A percentile compares a stretch with the other conserved stretches of the same genome.
These are phyloP conservation scores for Colletotrichum cereale DNA, from an alignment of 2,329 filamentous ascomycete genomes.

Conservation along the genomic window DNA sequence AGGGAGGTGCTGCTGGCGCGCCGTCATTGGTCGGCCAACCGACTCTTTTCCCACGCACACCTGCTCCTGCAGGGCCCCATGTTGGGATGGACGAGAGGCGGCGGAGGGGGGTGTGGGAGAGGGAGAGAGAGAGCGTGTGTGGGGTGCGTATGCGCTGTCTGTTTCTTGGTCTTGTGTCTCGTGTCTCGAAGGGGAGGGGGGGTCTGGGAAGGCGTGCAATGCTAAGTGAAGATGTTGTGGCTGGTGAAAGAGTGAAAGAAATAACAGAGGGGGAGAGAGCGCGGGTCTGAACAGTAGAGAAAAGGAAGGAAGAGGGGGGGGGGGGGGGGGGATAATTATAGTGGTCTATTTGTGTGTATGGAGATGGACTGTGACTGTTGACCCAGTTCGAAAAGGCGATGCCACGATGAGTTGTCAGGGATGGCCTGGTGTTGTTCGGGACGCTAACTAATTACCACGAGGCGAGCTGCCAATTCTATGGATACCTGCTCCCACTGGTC, in stretches of 20 bases:
- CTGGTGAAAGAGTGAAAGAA: no score
- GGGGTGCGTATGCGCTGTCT: slow-evolving; percentile 4
- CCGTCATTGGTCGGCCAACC: slow-evolving; percentile 35
- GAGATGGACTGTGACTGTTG: neutral
- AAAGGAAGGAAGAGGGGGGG: neutral
- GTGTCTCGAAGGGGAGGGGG: neutral
- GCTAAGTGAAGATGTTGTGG: neutral
- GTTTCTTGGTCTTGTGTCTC: slow-evolving; percentile 13
- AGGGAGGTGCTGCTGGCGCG: slow-evolving; percentile 17
- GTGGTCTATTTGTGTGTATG: neutral
- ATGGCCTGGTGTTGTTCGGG: slow-evolving; percentile 14
- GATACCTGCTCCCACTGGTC: neutral
- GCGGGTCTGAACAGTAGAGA: neutral
- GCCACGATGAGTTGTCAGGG: slow-evolving; percentile 27
- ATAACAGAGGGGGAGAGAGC: no score
- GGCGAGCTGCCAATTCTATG: neutral
- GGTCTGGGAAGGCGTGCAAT: neutral
- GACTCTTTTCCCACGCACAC: slow-evolving; percentile 26
- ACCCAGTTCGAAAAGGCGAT: slow-evolving; percentile 4
- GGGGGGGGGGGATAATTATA: neutral
- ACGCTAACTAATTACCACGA: neutral
- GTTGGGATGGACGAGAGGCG: neutral
- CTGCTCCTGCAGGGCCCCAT: slow-evolving; percentile 14
- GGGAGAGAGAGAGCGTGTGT: neutral
- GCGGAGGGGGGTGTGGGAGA: neutral